A percentile compares a stretch with the other conserved stretches of the same genome.
Conservation (phyloP, 164 flowering plant species). For the Magnolia officinalis region DNA sequence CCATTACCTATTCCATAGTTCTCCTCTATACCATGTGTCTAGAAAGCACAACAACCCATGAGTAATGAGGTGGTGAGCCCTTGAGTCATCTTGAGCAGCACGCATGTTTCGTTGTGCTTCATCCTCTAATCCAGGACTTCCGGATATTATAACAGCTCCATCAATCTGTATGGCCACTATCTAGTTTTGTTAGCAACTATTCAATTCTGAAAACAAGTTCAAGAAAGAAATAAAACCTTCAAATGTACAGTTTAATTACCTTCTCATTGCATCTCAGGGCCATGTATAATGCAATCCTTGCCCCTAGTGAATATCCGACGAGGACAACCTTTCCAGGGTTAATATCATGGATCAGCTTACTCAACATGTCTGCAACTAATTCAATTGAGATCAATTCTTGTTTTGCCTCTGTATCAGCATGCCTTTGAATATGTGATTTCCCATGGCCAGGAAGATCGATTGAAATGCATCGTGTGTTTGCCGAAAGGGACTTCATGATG, state of each 20-base stretch:
- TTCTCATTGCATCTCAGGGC: constrained; percentile 51
- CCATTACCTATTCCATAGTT: constrained; percentile 75
- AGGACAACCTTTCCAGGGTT: constrained; percentile 52
- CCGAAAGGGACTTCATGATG: constrained; percentile 75
- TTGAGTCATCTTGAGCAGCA: constrained; percentile 64
- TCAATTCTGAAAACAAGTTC: background rate
- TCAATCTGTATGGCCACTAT: constrained; percentile 34
- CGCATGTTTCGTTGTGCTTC: constrained; percentile 42
- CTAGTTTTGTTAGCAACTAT: constrained; percentile 1
- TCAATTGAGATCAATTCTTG: constrained; percentile 50
- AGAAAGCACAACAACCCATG: constrained; percentile 64
- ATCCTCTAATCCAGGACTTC: constrained; percentile 89
- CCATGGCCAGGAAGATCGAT: constrained; percentile 98
- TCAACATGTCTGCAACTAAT: constrained; percentile 42
- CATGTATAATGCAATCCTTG: constrained; percentile 80
- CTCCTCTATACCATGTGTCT: constrained; percentile 69
- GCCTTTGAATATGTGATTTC: constrained; percentile 35
- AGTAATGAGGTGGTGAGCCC: constrained; percentile 40
- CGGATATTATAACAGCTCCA: constrained; percentile 80
- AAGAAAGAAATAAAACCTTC: constrained; percentile 7
- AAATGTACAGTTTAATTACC: constrained; percentile 33
- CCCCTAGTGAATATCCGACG: constrained; percentile 97
- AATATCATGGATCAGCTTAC: constrained; percentile 37
- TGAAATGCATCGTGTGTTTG: constrained; percentile 74
- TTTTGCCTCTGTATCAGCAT: constrained; percentile 10